Evolutionary conservation across 1,284 basidiomycete species (phyloP).

Genomic region (Peniophora sp.): DNA sequence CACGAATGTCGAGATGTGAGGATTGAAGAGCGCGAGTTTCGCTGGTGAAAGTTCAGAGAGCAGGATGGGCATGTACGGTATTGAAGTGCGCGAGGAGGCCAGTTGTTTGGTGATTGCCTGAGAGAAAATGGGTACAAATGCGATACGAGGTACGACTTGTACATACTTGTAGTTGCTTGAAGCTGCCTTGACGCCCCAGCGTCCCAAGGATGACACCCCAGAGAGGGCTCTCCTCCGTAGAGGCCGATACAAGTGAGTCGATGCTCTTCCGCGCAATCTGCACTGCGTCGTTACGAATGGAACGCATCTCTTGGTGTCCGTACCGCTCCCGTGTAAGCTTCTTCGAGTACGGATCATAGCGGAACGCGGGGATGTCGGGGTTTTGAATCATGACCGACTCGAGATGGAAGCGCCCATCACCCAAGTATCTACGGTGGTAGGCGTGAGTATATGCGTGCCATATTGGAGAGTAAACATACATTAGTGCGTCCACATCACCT

Average conservation of each 20-base stretch:
- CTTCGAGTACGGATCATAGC: conserved; percentile 98
- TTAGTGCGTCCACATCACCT: conserved; percentile 73
- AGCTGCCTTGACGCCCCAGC: conserved; percentile 88
- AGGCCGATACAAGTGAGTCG: conserved; percentile 16
- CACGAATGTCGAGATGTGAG: conserved; percentile 81
- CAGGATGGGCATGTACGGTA: conserved; percentile 83
- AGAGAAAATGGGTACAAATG: conserved; percentile 1
- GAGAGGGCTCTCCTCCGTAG: conserved; percentile 22
- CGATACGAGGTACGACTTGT: background rate
- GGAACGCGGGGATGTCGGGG: conserved; percentile 90
- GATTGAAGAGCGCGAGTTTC: conserved; percentile 81
- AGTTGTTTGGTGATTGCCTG: conserved; percentile 75
- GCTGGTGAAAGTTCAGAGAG: conserved; percentile 94
- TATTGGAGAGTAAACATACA: conserved; percentile 46
- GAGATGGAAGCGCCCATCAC: conserved; percentile 96
- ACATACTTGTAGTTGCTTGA: conserved; percentile 74
- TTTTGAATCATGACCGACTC: conserved; percentile 99
- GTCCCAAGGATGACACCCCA: conserved; percentile 98
- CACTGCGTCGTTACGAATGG: conserved; percentile 72
- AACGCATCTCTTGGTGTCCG: conserved; percentile 84
- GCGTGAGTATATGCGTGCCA: conserved; percentile 2
- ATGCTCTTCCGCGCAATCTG: conserved; percentile 64
- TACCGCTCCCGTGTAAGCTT: conserved; percentile 93
- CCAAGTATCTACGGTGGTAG: conserved; percentile 68
- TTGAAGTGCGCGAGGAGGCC: conserved; percentile 37